Evolutionary conservation across 2,329 filamentous ascomycete genomes (phyloP).

Genomic region (Neonectria punicea): DNA sequence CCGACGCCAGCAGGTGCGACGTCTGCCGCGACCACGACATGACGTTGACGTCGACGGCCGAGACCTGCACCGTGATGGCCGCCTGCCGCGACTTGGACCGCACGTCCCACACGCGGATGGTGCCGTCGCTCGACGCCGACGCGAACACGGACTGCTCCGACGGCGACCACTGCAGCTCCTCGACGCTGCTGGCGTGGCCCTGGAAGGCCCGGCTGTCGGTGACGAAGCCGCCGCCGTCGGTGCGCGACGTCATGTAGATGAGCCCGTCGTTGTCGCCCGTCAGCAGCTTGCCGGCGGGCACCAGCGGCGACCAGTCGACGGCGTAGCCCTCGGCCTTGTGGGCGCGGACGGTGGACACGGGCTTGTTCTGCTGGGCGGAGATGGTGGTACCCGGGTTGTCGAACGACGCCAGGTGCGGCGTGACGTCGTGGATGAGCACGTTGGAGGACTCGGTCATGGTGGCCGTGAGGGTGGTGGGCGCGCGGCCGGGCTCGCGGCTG

Average conservation of each 20-base stretch:
- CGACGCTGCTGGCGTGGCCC: constrained; percentile 86
- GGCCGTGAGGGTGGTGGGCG: constrained; percentile 86
- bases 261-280: constrained; percentile 92
- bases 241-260: constrained; percentile 89
- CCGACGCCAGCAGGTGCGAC: constrained; percentile 88
- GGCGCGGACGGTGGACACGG: constrained; percentile 85
- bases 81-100: constrained; percentile 88
- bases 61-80: constrained; percentile 88
- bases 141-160: constrained; percentile 94
- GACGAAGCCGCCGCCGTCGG: constrained; percentile 87
- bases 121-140: constrained; percentile 92
- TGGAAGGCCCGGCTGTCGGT: constrained; percentile 86
- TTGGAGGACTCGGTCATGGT: constrained; percentile 92
- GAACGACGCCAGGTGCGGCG: constrained; percentile 87
- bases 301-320: constrained; percentile 89
- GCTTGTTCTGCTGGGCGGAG: constrained; percentile 86
- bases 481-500: constrained; percentile 73
- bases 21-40: constrained; percentile 95
- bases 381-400: constrained; percentile 87
- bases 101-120: constrained; percentile 95
- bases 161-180: constrained; percentile 97
- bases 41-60: constrained; percentile 90
- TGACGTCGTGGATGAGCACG: constrained; percentile 94
- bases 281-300: constrained; percentile 84
- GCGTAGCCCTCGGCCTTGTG: constrained; percentile 96